Evolutionary conservation across 2,329 filamentous ascomycete genomes (phyloP), one percentile per base, ranked within the genome.

Genomic region (Neonectria ditissima): DNA sequence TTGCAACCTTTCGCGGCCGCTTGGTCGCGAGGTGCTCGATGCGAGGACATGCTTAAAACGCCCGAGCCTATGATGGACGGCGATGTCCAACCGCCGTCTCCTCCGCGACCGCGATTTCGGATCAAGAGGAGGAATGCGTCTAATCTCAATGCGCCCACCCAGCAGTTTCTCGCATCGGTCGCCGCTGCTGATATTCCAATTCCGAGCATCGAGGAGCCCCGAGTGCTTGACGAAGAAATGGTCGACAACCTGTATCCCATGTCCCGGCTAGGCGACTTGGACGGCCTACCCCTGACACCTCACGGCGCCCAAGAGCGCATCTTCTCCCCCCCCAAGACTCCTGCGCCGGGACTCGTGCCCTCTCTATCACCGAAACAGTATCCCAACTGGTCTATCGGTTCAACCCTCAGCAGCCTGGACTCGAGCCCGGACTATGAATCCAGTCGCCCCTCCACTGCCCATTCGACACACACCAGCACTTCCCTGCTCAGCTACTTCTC

Each of bases 161-260:
- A 89, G 71, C 87, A 90, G 54, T 91, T 91, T 71, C 83, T 91
- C n/a, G 88, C 87, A 3, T 90, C 87, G 4, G 88, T 91, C 61
- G 88, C 87, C 47, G 87, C 87, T 18, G 88, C 87, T 64, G 88
- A 91, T 73, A 80, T 89, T 4, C 87, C 88, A 24, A 84, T 91
- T 55, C 88, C 87, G 14, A 90, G 87, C 74, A 89, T 91, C 59
- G 88, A 91, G 75, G 81, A 86, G 65, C 83, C 86, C 54, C 80
- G 82, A 43, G 76, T 79, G 24, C 69, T 78, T 41, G 81, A 84
- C 69, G 80, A 81, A 68, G 80, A 82, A 44, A 83, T 84, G 80
- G 73, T 77, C 37, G 78, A 80, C 63, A 73, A 75, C 39, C 62
- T 74, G 26, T 77, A 76, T 55, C 72, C 77, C 7, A 73, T 80